A percentile compares a stretch with the other conserved stretches of the same genome.
Conservation (phyloP, 1,284 basidiomycete species). For the Rhizopogon hawkerae region DNA sequence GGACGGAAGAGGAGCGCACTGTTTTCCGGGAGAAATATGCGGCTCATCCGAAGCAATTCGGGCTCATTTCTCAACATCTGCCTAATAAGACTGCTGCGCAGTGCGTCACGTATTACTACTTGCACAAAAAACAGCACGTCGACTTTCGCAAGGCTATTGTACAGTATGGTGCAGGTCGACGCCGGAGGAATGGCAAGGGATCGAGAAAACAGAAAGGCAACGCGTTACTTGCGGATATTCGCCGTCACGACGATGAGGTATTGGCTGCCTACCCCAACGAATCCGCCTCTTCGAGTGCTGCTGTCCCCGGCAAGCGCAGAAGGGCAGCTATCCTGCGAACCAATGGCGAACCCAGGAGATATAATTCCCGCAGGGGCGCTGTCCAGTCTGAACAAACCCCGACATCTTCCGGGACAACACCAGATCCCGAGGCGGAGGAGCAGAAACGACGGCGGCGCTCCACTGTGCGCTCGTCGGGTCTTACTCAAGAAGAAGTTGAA, state of each 20-base stretch:
- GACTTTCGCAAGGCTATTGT: constrained; percentile 76
- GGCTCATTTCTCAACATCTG: constrained; percentile 73
- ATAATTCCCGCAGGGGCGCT: constrained; percentile 30
- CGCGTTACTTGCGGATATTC: constrained; percentile 70
- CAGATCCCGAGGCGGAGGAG: constrained; percentile 59
- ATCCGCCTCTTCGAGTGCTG: constrained; percentile 16
- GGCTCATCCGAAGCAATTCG: constrained; percentile 89
- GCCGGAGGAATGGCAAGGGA: constrained; percentile 48
- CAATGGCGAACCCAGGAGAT: constrained; percentile 25
- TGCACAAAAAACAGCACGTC: constrained; percentile 84
- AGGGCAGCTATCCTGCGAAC: constrained; percentile 21
- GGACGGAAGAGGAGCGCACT: constrained; percentile 82
- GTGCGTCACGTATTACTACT: constrained; percentile 92
- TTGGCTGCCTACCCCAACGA: constrained; percentile 27
- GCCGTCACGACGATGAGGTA: constrained; percentile 66
- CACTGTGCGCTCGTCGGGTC: constrained; percentile 28
- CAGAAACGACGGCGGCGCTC: constrained; percentile 33
- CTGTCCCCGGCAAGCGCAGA: constrained; percentile 22
- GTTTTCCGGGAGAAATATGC: constrained; percentile 80
- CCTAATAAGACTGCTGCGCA: constrained; percentile 83
- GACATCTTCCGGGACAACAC: constrained; percentile 38
- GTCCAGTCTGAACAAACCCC: constrained; percentile 41
- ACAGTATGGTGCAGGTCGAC: constrained; percentile 56
- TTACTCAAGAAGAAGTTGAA: constrained; percentile 30
- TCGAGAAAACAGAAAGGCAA: constrained; percentile 69